Conservation (phyloP, 305 asterid genomes). For the Rubia balearica region DNA sequence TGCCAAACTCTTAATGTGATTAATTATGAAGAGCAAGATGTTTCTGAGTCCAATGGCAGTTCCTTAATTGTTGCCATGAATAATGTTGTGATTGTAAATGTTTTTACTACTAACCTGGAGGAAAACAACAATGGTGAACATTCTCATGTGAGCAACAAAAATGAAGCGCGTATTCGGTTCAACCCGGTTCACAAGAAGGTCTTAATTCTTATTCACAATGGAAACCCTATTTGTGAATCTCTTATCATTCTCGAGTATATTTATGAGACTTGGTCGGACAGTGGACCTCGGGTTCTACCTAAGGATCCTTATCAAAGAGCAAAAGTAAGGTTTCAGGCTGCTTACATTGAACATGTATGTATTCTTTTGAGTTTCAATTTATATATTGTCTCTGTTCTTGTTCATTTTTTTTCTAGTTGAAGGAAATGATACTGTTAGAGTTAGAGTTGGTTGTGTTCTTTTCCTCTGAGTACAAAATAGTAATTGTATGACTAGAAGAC, state of each 20-base stretch:
- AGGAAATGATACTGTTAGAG: too few species aligned
- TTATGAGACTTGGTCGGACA: slow-evolving; percentile 5
- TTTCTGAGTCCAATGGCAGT: too few species aligned
- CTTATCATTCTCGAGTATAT: background rate
- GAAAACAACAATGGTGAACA: too few species aligned
- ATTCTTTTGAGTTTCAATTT: background rate
- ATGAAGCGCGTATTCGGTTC: background rate
- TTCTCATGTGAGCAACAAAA: slow-evolving; percentile 4
- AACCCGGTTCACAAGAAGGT: slow-evolving; percentile 9
- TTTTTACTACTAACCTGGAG: too few species aligned
- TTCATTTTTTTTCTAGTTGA: background rate
- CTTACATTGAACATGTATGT: slow-evolving; percentile 7
- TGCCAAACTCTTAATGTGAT: too few species aligned
- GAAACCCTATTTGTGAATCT: slow-evolving; percentile 8
- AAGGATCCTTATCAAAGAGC: slow-evolving; percentile 5
- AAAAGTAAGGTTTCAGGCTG: slow-evolving; percentile 4
- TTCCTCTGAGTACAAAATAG: too few species aligned
- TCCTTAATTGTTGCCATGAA: too few species aligned
- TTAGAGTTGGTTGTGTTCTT: too few species aligned
- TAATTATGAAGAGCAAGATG: too few species aligned
- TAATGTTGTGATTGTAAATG: too few species aligned
- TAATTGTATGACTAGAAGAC: too few species aligned
- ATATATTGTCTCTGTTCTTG: background rate
- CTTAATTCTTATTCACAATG: slow-evolving; percentile 4
- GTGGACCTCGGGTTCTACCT: slow-evolving; percentile 10